Evolutionary conservation across 257 asterid species (phyloP).

Genomic region (Solanum habrochaites): DNA sequence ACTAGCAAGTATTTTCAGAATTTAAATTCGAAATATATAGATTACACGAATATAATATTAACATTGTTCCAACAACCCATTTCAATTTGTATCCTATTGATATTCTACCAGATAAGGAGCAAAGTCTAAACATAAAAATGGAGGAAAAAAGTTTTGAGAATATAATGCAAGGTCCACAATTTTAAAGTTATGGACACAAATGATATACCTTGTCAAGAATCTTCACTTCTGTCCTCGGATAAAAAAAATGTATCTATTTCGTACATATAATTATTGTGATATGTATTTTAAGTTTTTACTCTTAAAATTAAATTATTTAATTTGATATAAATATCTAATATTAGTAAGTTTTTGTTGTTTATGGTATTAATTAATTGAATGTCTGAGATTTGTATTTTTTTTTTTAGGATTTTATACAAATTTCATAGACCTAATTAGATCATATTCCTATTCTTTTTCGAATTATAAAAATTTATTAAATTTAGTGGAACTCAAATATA

Average conservation of each 20-base stretch:
- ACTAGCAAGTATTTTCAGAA: background rate
- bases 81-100: background rate
- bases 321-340: too few species aligned
- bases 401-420: too few species aligned
- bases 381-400: background rate
- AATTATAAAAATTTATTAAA: too few species aligned
- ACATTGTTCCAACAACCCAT: background rate
- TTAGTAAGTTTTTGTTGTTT: background rate
- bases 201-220: background rate
- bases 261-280: too few species aligned
- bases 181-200: background rate
- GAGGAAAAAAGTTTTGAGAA: background rate
- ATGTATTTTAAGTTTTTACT: too few species aligned
- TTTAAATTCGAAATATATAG: background rate
- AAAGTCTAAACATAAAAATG: background rate
- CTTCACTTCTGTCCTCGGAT: background rate
- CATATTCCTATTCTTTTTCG: accelerated
- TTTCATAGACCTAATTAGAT: too few species aligned
- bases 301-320: too few species aligned
- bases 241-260: too few species aligned
- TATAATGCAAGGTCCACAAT: background rate
- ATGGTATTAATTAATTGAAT: background rate
- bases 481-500: too few species aligned
- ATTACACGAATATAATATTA: background rate
- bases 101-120: background rate